Conservation (phyloP, 768 basidiomycete species). For the Suillus spraguei region DNA sequence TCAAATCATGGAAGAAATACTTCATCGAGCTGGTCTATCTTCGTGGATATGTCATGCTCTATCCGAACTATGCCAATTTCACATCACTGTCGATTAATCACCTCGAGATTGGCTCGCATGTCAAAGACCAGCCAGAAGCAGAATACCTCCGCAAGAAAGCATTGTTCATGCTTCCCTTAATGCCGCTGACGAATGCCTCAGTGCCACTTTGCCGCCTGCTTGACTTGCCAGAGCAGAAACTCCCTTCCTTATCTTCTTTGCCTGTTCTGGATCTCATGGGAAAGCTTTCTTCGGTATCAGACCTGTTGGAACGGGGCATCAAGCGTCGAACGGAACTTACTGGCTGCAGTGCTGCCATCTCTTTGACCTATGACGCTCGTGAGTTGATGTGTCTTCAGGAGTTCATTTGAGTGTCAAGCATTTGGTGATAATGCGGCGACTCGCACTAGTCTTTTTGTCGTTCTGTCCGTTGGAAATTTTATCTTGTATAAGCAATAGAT, state of each 20-base stretch:
- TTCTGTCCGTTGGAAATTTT: not conserved
- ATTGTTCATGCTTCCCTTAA: conserved; percentile 70
- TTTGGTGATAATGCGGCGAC: no score
- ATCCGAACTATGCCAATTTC: conserved; percentile 78
- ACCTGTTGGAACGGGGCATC: conserved; percentile 37
- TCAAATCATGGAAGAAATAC: conserved; percentile 84
- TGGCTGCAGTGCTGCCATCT: conserved; percentile 13
- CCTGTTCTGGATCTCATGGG: conserved; percentile 76
- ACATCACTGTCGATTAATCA: conserved; percentile 88
- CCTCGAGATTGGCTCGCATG: conserved; percentile 82
- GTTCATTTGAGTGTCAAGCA: not conserved
- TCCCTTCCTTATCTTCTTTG: conserved; percentile 57
- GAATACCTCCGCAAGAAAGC: conserved; percentile 56
- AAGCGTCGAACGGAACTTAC: conserved; percentile 37
- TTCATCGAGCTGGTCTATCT: conserved; percentile 86
- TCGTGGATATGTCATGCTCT: conserved; percentile 85
- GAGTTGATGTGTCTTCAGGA: conserved; percentile 24
- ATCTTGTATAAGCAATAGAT: not conserved
- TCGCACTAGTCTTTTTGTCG: not conserved
- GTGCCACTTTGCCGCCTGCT: conserved; percentile 40
- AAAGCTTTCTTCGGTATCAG: conserved; percentile 36
- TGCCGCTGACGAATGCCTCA: conserved; percentile 41
- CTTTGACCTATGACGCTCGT: conserved; percentile 25
- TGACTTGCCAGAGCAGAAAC: conserved; percentile 54
- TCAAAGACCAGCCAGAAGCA: conserved; percentile 53